A percentile compares a stretch with the other conserved stretches of the same genome.
Conservation (phyloP, 2,329 filamentous ascomycete genomes). For the Aspergillus fijiensis region DNA sequence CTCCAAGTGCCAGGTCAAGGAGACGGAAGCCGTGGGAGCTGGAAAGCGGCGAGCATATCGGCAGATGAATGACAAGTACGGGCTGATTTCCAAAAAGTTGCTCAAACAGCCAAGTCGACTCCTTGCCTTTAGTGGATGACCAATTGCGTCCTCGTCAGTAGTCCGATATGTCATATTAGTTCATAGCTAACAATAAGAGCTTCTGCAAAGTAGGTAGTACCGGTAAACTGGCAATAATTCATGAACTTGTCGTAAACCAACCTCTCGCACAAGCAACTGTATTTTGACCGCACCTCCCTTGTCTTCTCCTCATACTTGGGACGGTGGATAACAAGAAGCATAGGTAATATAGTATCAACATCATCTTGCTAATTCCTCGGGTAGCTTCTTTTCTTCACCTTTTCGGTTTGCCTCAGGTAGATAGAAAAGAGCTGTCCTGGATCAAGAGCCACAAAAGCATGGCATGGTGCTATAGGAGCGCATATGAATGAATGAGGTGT, state of each 20-base stretch:
- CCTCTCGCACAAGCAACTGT: slow-evolving; percentile 18
- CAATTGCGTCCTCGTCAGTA: background rate
- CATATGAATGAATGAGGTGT: background rate
- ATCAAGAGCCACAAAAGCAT: background rate
- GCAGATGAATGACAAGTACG: slow-evolving; percentile 2
- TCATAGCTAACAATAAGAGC: slow-evolving; percentile 2
- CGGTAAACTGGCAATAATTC: background rate
- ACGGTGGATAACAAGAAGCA: background rate
- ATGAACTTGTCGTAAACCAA: slow-evolving; percentile 20
- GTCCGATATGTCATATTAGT: slow-evolving; percentile 13
- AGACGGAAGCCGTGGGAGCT: slow-evolving; percentile 80
- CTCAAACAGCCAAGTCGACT: background rate
- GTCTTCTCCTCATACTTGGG: slow-evolving; percentile 20
- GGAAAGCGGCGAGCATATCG: slow-evolving; percentile 32
- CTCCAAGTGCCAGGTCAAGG: slow-evolving; percentile 51
- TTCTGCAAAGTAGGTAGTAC: slow-evolving; percentile 5
- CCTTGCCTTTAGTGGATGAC: background rate
- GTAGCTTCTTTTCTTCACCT: background rate
- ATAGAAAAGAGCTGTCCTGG: background rate
- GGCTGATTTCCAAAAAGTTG: background rate
- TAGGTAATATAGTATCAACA: background rate
- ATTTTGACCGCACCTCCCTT: slow-evolving; percentile 14
- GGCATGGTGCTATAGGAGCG: background rate
- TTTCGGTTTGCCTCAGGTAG: background rate
- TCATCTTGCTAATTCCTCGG: background rate